Conservation (phyloP, 176 grass and related monocot genomes). For the Cenchrus purpureus region DNA sequence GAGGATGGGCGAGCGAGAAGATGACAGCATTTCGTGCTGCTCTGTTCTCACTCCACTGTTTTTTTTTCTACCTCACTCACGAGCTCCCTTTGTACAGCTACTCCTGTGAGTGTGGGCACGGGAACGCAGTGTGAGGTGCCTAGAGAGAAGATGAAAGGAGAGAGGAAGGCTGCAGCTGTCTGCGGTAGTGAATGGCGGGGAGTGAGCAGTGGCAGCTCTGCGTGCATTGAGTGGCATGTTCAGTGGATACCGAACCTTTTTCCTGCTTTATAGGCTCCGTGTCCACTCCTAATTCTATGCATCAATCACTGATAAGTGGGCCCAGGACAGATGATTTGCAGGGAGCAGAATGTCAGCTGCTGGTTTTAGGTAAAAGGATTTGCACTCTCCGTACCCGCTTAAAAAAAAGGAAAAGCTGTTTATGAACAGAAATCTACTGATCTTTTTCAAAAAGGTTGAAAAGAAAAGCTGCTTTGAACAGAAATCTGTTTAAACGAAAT, state of each 20-base stretch:
- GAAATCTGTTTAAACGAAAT: too few species aligned
- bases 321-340: background rate
- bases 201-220: conserved; percentile 43
- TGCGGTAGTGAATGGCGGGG: conserved; percentile 32
- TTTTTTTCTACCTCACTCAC: background rate
- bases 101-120: background rate
- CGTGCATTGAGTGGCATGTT: conserved; percentile 39
- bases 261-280: conserved; percentile 24
- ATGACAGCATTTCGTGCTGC: conserved; percentile 27
- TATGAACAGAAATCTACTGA: background rate
- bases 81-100: conserved; percentile 30
- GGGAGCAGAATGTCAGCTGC: background rate
- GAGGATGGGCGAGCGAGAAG: background rate
- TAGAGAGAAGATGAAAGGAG: background rate
- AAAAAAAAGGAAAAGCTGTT: background rate
- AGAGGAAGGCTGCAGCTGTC: background rate
- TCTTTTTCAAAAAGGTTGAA: too few species aligned
- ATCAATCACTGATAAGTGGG: background rate
- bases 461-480: too few species aligned
- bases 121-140: background rate
- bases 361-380: background rate
- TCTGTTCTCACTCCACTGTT: conserved; percentile 4
- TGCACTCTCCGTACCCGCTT: background rate
- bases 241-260: conserved; percentile 12
- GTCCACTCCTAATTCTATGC: background rate